A percentile compares a stretch with the other conserved stretches of the same genome.
These are phyloP conservation scores for Linum usitatissimum DNA, from an alignment of 345 rosid species.

Conservation along the genomic window DNA sequence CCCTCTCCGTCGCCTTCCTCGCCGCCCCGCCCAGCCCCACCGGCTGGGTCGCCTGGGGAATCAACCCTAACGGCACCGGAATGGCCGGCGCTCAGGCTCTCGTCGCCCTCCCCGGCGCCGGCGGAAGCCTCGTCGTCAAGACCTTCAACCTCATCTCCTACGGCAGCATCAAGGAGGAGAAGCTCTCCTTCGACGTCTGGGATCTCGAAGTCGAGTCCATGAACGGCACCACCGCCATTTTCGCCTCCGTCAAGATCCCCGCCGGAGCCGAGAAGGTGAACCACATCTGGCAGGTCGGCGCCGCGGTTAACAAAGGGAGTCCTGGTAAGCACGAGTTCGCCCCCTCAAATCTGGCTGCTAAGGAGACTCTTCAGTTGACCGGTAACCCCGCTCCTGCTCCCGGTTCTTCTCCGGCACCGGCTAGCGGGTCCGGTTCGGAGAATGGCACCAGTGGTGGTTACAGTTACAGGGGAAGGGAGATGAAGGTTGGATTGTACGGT, in stretches of 20 bases:
- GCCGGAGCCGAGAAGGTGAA: conserved; percentile 6
- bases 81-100: conserved; percentile 67
- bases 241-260: conserved; percentile 17
- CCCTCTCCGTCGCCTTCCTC: conserved; percentile 67
- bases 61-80: conserved; percentile 41
- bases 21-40: conserved; percentile 33
- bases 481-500: conserved; percentile 1
- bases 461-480: conserved; percentile 3
- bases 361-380: conserved; percentile 5
- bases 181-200: conserved; percentile 17
- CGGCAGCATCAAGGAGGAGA: conserved; percentile 10
- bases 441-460: conserved; percentile 3
- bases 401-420: background rate
- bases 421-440: background rate
- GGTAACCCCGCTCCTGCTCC: background rate
- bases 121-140: conserved; percentile 18
- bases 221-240: conserved; percentile 8
- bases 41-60: conserved; percentile 81
- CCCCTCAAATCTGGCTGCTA: conserved; percentile 6
- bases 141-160: conserved; percentile 13
- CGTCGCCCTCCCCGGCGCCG: conserved; percentile 28
- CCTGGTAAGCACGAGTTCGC: conserved; percentile 13
- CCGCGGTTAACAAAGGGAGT: conserved; percentile 11
- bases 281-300: conserved; percentile 23
- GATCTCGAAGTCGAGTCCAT: conserved; percentile 11